phyloP scores from a whole-genome alignment of 2,329 filamentous ascomycete species.

The Stromatinia cepivora region DNA sequence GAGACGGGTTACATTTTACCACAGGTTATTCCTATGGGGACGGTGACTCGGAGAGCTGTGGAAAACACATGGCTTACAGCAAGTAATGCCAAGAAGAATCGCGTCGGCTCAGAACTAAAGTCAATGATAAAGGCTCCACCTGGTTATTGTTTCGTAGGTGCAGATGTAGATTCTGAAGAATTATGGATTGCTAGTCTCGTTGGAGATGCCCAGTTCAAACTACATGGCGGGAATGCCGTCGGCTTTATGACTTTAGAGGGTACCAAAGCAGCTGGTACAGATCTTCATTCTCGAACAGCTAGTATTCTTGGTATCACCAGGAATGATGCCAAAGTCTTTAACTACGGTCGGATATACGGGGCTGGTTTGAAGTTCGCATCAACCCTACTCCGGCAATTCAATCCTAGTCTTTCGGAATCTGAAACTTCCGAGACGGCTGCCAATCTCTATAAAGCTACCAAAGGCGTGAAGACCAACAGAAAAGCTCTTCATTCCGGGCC shows the following conservation, averaged over 20 bases:
- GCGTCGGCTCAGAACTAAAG: constrained; percentile 94
- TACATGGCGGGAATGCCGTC: constrained; percentile 95
- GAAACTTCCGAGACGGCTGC: constrained; percentile 75
- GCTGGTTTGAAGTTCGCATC: constrained; percentile 92
- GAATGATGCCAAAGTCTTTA: constrained; percentile 96
- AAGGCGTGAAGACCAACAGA: constrained; percentile 80
- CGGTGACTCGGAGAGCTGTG: constrained; percentile 88
- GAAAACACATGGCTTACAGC: constrained; percentile 99
- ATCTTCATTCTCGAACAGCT: constrained; percentile 91
- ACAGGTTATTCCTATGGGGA: constrained; percentile 97
- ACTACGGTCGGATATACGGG: constrained; percentile 98
- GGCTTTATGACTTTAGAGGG: constrained; percentile 99
- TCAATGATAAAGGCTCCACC: constrained; percentile 92
- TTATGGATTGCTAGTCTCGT: constrained; percentile 97
- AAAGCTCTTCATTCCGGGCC: constrained; percentile 69
- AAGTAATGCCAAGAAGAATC: constrained; percentile 93
- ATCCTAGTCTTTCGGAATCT: constrained; percentile 75
- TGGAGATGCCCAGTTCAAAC: constrained; percentile 89
- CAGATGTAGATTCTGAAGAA: constrained; percentile 96
- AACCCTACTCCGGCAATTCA: constrained; percentile 89
- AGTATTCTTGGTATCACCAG: constrained; percentile 89
- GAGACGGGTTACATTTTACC: constrained; percentile 81
- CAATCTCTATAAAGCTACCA: constrained; percentile 84
- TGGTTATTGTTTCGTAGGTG: constrained; percentile 91
- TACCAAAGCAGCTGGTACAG: constrained; percentile 89